phyloP scores from a whole-genome alignment of 768 basidiomycete genomes.

The Amanita fuliginea region DNA sequence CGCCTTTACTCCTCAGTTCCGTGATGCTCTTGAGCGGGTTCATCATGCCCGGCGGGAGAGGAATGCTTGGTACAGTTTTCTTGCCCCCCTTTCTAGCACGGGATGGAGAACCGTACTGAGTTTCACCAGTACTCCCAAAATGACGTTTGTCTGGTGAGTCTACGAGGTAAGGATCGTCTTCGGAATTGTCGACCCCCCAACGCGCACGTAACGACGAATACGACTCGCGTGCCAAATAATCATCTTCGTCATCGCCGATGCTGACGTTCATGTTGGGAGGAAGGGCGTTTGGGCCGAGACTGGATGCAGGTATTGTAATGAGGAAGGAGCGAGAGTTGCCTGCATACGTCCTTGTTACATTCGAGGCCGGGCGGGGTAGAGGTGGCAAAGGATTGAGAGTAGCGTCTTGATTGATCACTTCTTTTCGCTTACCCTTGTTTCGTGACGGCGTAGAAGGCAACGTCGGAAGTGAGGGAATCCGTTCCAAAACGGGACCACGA shows the following conservation, averaged over 20 bases:
- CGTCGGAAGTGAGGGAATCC: slow-evolving; percentile 28
- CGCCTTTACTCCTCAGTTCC: slow-evolving; percentile 71
- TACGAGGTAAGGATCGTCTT: slow-evolving; percentile 48
- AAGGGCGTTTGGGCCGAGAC: slow-evolving; percentile 12
- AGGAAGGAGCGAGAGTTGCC: slow-evolving; percentile 76
- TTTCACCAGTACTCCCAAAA: slow-evolving; percentile 14
- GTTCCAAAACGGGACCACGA: slow-evolving; percentile 11
- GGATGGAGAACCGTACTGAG: slow-evolving; percentile 23
- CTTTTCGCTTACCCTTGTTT: slow-evolving; percentile 8
- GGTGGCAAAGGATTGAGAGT: slow-evolving; percentile 9
- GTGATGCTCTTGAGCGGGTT: slow-evolving; percentile 74
- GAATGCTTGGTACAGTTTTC: slow-evolving; percentile 18
- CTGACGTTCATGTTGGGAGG: slow-evolving; percentile 6
- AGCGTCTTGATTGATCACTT: slow-evolving; percentile 9
- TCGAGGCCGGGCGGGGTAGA: slow-evolving; percentile 17
- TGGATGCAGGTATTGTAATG: slow-evolving; percentile 39
- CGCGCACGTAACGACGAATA: slow-evolving; percentile 64
- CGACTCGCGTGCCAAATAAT: slow-evolving; percentile 54
- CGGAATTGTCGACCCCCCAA: slow-evolving; percentile 75
- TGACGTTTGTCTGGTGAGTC: slow-evolving; percentile 13
- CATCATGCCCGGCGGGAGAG: slow-evolving; percentile 47
- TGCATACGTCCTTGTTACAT: slow-evolving; percentile 56
- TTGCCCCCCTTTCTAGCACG: slow-evolving; percentile 20
- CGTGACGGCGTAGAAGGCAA: slow-evolving; percentile 20
- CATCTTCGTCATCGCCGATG: slow-evolving; percentile 28